phyloP scores from a whole-genome alignment of 208 protist species.

The Leishmania guyanensis region DNA sequence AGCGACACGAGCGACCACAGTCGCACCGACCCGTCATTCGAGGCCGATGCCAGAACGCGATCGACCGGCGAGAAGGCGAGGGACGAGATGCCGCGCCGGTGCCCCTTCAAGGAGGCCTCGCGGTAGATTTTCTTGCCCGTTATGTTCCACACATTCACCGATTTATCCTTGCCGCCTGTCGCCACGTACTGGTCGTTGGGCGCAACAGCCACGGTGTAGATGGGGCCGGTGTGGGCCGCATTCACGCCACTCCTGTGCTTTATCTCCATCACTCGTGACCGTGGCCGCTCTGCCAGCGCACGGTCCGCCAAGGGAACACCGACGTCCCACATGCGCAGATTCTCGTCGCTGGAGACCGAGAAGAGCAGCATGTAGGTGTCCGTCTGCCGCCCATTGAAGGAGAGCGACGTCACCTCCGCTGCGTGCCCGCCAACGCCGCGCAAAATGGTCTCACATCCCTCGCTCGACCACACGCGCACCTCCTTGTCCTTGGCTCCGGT shows the following conservation, averaged over 20 bases:
- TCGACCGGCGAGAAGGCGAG: conserved; percentile 84
- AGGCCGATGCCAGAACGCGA: conserved; percentile 82
- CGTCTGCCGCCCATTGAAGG: conserved; percentile 73
- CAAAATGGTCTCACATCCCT: conserved; percentile 63
- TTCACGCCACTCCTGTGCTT: conserved; percentile 71
- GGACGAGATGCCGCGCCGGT: conserved; percentile 79
- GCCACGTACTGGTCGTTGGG: conserved; percentile 92
- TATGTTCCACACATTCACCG: conserved; percentile 80
- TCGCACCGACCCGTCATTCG: conserved; percentile 87
- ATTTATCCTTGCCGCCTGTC: conserved; percentile 91
- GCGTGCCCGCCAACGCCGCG: conserved; percentile 73
- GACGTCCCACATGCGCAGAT: conserved; percentile 85
- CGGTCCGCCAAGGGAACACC: conserved; percentile 37
- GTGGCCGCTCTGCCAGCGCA: neutral
- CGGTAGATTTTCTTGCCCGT: conserved; percentile 80
- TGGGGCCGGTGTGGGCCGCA: conserved; percentile 73
- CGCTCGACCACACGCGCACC: conserved; percentile 87
- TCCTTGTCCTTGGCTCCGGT: conserved; percentile 84
- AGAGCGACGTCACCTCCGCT: conserved; percentile 77
- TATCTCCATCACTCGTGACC: conserved; percentile 22
- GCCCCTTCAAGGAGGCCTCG: conserved; percentile 78
- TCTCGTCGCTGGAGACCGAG: conserved; percentile 79
- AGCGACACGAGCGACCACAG: conserved; percentile 88
- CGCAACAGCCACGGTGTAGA: conserved; percentile 78
- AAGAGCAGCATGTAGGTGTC: conserved; percentile 76